phyloP scores from a whole-genome alignment of 139 green algal species.

The Picochlorum sp. region DNA sequence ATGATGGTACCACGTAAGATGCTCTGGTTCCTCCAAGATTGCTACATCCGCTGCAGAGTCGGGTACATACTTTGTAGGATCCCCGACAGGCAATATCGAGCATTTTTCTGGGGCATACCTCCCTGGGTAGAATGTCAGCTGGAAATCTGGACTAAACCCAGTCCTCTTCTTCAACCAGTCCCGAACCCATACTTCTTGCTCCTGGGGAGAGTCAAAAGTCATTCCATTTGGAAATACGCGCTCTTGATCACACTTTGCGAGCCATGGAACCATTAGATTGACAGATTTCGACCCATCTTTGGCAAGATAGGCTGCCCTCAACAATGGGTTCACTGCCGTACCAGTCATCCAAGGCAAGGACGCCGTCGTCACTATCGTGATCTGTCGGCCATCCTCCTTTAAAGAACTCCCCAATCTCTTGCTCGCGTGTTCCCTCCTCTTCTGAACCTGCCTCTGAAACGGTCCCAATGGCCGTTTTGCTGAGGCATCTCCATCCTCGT shows the following conservation, averaged over 20 bases:
- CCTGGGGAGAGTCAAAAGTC: constrained; percentile 76
- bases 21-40: constrained; percentile 98
- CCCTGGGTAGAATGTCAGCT: constrained; percentile 87
- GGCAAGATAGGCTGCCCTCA: constrained; percentile 93
- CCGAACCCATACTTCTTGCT: constrained; percentile 80
- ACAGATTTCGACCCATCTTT: constrained; percentile 45
- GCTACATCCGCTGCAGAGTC: constrained; percentile 84
- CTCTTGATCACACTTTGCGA: constrained; percentile 79
- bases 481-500: neutral
- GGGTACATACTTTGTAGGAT: constrained; percentile 90
- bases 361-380: constrained; percentile 97
- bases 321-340: constrained; percentile 94
- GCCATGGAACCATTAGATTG: constrained; percentile 80
- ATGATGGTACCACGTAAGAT: constrained; percentile 99
- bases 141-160: constrained; percentile 82
- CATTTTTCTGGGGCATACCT: constrained; percentile 83
- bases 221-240: constrained; percentile 82
- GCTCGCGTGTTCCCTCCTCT: neutral
- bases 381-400: constrained; percentile 59
- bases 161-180: constrained; percentile 86
- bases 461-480: constrained; percentile 10
- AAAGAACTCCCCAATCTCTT: constrained; percentile 32
- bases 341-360: constrained; percentile 97
- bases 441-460: constrained; percentile 11
- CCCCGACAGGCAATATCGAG: constrained; percentile 92